Conservation (phyloP, 2,329 filamentous ascomycete species). For the Cladobotryum protrusum region DNA sequence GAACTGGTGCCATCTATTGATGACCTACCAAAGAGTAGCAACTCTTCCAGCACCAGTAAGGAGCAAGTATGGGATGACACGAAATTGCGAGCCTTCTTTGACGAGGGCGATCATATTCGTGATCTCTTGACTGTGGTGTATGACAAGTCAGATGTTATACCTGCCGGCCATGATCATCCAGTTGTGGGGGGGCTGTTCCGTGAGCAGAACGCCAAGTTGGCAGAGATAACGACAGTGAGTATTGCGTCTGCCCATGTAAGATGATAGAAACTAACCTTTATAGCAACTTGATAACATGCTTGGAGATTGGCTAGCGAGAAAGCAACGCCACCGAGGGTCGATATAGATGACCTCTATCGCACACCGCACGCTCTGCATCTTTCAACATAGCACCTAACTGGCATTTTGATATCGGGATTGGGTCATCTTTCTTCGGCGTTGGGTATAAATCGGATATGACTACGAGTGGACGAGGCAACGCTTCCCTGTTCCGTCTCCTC, state of each 20-base stretch:
- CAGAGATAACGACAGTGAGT: slow-evolving; percentile 74
- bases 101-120: slow-evolving; percentile 80
- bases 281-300: slow-evolving; percentile 82
- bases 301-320: slow-evolving; percentile 69
- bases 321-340: slow-evolving; percentile 54
- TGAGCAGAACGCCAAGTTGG: slow-evolving; percentile 78
- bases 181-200: slow-evolving; percentile 74
- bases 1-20: slow-evolving; percentile 48
- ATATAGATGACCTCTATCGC: slow-evolving; percentile 25
- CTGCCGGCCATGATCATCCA: slow-evolving; percentile 78
- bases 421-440: not conserved
- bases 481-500: not conserved
- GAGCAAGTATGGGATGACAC: slow-evolving; percentile 74
- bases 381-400: not conserved
- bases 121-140: slow-evolving; percentile 89
- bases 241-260: not conserved
- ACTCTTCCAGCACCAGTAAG: slow-evolving; percentile 30
- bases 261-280: slow-evolving; percentile 14
- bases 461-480: not conserved
- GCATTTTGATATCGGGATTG: not conserved
- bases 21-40: slow-evolving; percentile 28
- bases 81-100: slow-evolving; percentile 81
- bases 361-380: not conserved
- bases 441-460: not conserved
- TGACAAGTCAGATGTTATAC: slow-evolving; percentile 77